These are phyloP conservation scores for Rhynchospora pubera DNA, from an alignment of 176 grass and related monocot genomes.

Conservation along the genomic window DNA sequence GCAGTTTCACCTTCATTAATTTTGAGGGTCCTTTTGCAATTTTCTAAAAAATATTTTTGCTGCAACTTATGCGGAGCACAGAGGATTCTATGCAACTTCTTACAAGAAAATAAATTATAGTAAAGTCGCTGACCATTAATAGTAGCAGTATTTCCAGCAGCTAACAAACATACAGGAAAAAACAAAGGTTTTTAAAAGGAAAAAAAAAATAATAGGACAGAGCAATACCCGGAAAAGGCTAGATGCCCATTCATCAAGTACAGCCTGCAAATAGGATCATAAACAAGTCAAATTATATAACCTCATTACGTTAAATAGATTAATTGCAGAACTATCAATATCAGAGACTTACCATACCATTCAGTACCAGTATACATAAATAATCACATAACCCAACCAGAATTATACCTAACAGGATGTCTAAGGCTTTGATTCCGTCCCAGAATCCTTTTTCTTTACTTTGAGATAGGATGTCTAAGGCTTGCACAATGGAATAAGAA, in stretches of 20 bases:
- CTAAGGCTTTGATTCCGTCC: too few relatives aligned
- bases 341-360: neutral
- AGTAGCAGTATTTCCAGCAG: neutral
- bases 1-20: neutral
- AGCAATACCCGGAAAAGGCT: constrained; percentile 83
- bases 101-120: neutral
- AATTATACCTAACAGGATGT: neutral
- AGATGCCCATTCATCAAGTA: constrained; percentile 95
- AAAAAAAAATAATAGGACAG: neutral
- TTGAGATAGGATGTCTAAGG: neutral
- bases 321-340: neutral
- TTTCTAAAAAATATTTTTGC: neutral
- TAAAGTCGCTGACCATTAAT: neutral
- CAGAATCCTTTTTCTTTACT: neutral
- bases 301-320: neutral
- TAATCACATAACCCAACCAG: neutral
- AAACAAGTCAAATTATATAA: constrained; percentile 5
- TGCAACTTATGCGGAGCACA: neutral
- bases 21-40: neutral
- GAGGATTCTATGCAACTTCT: neutral
- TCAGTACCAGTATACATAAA: neutral
- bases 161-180: neutral
- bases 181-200: constrained; percentile 6
- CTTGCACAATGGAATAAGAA: neutral
- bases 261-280: constrained; percentile 44